A percentile compares a stretch with the other conserved stretches of the same genome.
Conservation (phyloP, 108 stramenopile species). For the Chaetoceros muelleri region DNA sequence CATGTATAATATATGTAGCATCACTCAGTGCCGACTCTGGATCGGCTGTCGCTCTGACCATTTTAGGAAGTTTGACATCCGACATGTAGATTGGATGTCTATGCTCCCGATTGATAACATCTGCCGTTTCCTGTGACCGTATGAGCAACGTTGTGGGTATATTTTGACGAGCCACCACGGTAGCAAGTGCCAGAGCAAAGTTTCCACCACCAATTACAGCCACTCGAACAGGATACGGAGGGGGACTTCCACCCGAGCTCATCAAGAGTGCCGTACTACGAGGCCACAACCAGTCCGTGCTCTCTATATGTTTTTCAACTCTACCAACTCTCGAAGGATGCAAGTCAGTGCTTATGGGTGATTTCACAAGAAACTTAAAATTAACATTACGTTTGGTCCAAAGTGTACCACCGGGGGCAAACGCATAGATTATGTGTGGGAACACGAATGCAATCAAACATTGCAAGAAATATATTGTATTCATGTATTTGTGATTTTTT, state of each 20-base stretch:
- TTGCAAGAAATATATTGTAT: too few species aligned
- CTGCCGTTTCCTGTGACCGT: constrained; percentile 62
- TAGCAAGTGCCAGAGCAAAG: constrained; percentile 89
- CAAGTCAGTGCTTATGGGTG: too few species aligned
- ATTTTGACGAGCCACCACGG: constrained; percentile 64
- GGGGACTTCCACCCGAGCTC: constrained; percentile 4
- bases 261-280: not conserved
- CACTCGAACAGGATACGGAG: constrained; percentile 63
- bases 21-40: constrained; percentile 63
- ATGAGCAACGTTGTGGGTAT: constrained; percentile 81
- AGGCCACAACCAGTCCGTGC: too few species aligned
- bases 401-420: too few species aligned
- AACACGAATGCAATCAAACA: too few species aligned
- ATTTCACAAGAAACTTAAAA: too few species aligned
- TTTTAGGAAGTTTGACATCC: constrained; percentile 53
- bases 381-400: too few species aligned
- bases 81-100: constrained; percentile 83
- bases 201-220: constrained; percentile 93
- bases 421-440: too few species aligned
- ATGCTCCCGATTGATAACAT: constrained; percentile 74
- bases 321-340: too few species aligned
- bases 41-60: constrained; percentile 76
- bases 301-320: too few species aligned
- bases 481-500: too few species aligned
- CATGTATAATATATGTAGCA: constrained; percentile 92